Evolutionary conservation across 179 eudicot species (phyloP).

Genomic region (Nepenthes alata): DNA sequence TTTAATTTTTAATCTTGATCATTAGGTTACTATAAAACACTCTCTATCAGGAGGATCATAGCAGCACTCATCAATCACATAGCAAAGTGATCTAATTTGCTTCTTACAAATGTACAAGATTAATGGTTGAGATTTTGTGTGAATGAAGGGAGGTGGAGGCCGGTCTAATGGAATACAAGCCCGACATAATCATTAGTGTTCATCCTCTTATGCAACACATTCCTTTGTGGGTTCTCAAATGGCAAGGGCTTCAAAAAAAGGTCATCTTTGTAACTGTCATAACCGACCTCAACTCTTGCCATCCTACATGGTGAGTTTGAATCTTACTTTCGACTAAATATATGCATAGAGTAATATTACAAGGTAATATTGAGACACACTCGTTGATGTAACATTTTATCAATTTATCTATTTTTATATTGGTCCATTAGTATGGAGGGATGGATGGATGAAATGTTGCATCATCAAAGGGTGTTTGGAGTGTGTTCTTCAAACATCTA

Average conservation of each 20-base stretch:
- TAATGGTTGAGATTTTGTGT: constrained; percentile 1
- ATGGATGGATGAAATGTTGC: too few species aligned
- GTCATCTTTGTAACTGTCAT: constrained; percentile 86
- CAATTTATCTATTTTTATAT: too few species aligned
- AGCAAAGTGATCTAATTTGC: background rate
- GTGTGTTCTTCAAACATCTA: too few species aligned
- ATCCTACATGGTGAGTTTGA: constrained; percentile 65
- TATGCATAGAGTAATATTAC: background rate
- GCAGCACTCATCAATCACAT: too few species aligned
- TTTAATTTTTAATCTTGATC: too few species aligned
- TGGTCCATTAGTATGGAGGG: too few species aligned
- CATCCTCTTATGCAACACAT: constrained; percentile 99
- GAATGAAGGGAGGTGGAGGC: constrained; percentile 88
- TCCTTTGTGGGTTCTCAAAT: constrained; percentile 89
- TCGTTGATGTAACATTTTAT: too few species aligned
- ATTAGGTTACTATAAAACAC: too few species aligned
- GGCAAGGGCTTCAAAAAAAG: constrained; percentile 94
- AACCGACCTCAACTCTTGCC: constrained; percentile 92
- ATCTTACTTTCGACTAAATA: background rate
- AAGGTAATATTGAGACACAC: too few species aligned
- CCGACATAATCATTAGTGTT: constrained; percentile 86
- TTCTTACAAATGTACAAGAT: background rate
- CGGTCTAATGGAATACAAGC: constrained; percentile 93
- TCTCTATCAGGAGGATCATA: too few species aligned
- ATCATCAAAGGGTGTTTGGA: too few species aligned